Evolutionary conservation across 2,329 filamentous ascomycete species (phyloP).

Genomic region (Sphaerostilbella broomeana): DNA sequence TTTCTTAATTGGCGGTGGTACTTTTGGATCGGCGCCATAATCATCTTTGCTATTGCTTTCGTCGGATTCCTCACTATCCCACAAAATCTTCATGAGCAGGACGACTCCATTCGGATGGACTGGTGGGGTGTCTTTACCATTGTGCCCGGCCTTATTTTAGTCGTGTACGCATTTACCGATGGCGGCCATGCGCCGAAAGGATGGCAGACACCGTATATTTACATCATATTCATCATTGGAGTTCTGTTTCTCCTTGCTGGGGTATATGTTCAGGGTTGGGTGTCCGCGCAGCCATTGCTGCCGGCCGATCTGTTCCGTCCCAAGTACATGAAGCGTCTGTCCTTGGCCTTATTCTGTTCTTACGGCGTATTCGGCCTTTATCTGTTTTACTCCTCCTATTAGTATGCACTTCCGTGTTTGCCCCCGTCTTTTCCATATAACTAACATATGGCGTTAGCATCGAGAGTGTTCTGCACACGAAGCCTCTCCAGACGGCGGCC

Average conservation of each 20-base stretch:
- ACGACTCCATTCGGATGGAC: slow-evolving; percentile 50
- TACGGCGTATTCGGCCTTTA: slow-evolving; percentile 66
- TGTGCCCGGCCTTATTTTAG: slow-evolving; percentile 57
- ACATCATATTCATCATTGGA: slow-evolving; percentile 57
- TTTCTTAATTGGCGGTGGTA: slow-evolving; percentile 61
- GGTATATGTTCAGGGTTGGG: slow-evolving; percentile 66
- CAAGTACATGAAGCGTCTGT: slow-evolving; percentile 60
- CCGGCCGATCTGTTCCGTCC: slow-evolving; percentile 63
- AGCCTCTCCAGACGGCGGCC: slow-evolving; percentile 56
- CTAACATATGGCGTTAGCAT: slow-evolving; percentile 37
- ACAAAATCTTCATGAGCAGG: slow-evolving; percentile 22
- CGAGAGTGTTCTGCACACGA: slow-evolving; percentile 51
- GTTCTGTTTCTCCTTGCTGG: slow-evolving; percentile 51
- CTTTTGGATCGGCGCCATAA: slow-evolving; percentile 56
- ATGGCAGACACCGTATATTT: slow-evolving; percentile 70
- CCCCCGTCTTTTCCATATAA: background rate
- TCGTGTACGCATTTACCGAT: slow-evolving; percentile 71
- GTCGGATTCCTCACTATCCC: slow-evolving; percentile 38
- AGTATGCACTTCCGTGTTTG: slow-evolving; percentile 37
- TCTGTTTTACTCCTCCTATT: slow-evolving; percentile 62
- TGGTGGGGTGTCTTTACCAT: slow-evolving; percentile 57
- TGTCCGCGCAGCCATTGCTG: slow-evolving; percentile 60
- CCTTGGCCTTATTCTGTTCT: slow-evolving; percentile 54
- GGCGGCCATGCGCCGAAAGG: slow-evolving; percentile 60
- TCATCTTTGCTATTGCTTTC: slow-evolving; percentile 40